phyloP scores from a whole-genome alignment of 139 green algal genomes.

The Ettlia oleoabundans region DNA sequence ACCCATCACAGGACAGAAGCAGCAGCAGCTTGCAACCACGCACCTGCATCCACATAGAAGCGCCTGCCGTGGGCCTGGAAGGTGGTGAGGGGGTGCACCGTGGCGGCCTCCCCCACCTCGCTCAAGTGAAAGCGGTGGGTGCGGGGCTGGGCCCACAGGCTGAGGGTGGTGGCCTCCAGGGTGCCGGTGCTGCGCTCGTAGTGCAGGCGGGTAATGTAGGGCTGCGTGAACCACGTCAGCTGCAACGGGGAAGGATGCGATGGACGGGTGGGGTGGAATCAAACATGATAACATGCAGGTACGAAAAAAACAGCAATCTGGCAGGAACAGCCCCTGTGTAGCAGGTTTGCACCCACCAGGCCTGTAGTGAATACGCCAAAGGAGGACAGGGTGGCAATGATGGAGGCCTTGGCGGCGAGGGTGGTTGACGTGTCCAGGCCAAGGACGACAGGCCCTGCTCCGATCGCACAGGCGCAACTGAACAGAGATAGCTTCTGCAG shows the following conservation, averaged over 20 bases:
- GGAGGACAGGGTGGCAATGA: conserved; percentile 42
- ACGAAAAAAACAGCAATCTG: not conserved
- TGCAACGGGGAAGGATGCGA: not conserved
- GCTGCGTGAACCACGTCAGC: conserved; percentile 34
- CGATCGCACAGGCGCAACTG: conserved; percentile 52
- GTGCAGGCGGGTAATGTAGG: conserved; percentile 9
- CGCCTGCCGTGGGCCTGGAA: conserved; percentile 35
- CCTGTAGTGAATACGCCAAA: conserved; percentile 64
- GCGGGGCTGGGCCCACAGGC: conserved; percentile 34
- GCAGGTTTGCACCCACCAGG: conserved; percentile 44
- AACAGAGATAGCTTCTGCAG: conserved; percentile 58
- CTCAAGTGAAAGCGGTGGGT: conserved; percentile 14
- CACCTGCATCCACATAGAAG: conserved; percentile 23
- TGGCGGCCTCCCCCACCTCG: conserved; percentile 39
- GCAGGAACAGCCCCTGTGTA: not conserved
- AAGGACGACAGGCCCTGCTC: conserved; percentile 50
- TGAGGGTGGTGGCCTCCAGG: conserved; percentile 40
- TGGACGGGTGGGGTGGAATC: not conserved
- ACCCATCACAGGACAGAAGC: not conserved
- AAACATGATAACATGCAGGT: too few relatives aligned
- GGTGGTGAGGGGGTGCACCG: conserved; percentile 50
- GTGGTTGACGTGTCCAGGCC: conserved; percentile 28
- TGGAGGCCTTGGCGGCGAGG: conserved; percentile 44
- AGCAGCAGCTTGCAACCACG: not conserved
- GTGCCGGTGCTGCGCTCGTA: conserved; percentile 41